A percentile compares a stretch with the other conserved stretches of the same genome.
These are phyloP conservation scores for Striga asiatica DNA, from an alignment of 257 asterid genomes.

Conservation along the genomic window DNA sequence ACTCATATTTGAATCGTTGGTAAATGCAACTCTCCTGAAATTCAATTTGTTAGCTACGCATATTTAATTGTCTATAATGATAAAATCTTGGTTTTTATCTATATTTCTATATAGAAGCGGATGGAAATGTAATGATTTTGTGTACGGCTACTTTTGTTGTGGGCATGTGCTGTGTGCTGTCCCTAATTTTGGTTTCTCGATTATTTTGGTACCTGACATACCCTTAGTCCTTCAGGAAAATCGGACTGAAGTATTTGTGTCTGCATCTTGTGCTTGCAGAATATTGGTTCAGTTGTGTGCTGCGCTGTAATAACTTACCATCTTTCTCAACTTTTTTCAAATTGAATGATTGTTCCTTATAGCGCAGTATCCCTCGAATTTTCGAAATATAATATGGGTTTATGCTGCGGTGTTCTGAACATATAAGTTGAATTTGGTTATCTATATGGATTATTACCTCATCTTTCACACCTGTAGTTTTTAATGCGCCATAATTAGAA, in stretches of 20 bases:
- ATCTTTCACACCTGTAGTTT: too few species aligned
- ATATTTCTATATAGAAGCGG: constrained; percentile 3
- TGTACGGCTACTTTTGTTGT: neutral
- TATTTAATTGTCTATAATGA: constrained; percentile 3
- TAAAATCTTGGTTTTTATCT: constrained; percentile 12
- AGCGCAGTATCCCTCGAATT: neutral
- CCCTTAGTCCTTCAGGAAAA: too few species aligned
- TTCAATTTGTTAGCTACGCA: neutral
- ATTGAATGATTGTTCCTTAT: neutral
- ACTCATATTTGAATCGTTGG: constrained; percentile 26
- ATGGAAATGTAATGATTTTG: constrained; percentile 7
- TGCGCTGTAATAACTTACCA: neutral
- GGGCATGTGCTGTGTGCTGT: too few species aligned
- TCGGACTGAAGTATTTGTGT: too few species aligned
- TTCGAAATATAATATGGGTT: neutral
- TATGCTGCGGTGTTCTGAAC: too few species aligned
- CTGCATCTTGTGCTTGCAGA: neutral
- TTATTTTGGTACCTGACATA: too few species aligned
- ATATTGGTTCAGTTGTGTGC: constrained; percentile 4
- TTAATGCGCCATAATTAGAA: too few species aligned
- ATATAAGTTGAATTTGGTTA: too few species aligned
- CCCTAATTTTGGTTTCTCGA: neutral
- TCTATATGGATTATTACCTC: too few species aligned
- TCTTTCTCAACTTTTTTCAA: neutral
- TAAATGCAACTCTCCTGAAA: constrained; percentile 21